phyloP scores from a whole-genome alignment of 2,329 filamentous ascomycete species.

The Calonectria naviculata region DNA sequence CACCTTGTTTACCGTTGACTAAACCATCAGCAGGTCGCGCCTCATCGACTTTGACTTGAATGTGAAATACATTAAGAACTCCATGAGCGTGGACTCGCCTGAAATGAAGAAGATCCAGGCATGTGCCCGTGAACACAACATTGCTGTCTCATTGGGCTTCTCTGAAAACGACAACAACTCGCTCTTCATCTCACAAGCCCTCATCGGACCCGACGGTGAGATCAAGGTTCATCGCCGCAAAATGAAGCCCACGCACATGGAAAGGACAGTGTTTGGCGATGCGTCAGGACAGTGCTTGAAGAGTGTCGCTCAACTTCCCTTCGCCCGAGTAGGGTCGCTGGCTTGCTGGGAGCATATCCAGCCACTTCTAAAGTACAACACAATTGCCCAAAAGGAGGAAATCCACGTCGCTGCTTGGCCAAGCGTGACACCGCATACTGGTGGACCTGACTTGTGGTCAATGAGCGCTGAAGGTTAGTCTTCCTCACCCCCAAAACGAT shows the following conservation, averaged over 20 bases:
- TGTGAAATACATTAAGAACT: slow-evolving; percentile 51
- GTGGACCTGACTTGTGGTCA: slow-evolving; percentile 7
- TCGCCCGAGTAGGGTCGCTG: slow-evolving; percentile 54
- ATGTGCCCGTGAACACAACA: slow-evolving; percentile 45
- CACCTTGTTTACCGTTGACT: not conserved
- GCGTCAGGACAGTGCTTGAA: slow-evolving; percentile 48
- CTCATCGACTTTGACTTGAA: slow-evolving; percentile 28
- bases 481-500: not conserved
- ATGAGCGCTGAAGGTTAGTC: slow-evolving; percentile 12
- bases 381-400: slow-evolving; percentile 51
- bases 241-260: slow-evolving; percentile 63
- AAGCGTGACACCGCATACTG: slow-evolving; percentile 5
- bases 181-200: slow-evolving; percentile 56
- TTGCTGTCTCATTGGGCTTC: slow-evolving; percentile 54
- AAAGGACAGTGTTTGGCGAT: slow-evolving; percentile 60
- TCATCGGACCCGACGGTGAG: slow-evolving; percentile 54
- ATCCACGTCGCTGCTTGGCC: slow-evolving; percentile 62
- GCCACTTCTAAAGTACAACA: slow-evolving; percentile 58
- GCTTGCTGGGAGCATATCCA: slow-evolving; percentile 62
- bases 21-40: slow-evolving; percentile 33
- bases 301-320: slow-evolving; percentile 48
- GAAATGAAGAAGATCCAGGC: slow-evolving; percentile 49
- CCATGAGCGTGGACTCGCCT: slow-evolving; percentile 49
- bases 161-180: slow-evolving; percentile 49
- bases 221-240: slow-evolving; percentile 55